Evolutionary conservation across 1,139 yeast species (phyloP).

Genomic region (Lodderomyces beijingensis): DNA sequence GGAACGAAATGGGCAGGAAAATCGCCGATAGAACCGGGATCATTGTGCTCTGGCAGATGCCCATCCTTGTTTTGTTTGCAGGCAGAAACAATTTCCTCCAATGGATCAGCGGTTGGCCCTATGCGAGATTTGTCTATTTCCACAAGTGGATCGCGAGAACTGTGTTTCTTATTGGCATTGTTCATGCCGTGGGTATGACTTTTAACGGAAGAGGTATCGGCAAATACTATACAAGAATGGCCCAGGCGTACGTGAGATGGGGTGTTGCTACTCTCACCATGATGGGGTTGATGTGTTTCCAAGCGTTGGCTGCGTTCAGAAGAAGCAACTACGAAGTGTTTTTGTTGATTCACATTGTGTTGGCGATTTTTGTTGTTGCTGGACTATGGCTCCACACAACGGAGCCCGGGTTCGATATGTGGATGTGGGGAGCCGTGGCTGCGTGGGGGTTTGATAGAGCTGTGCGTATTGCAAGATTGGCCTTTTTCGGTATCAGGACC

Average conservation of each 20-base stretch:
- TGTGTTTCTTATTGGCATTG: conserved; percentile 34
- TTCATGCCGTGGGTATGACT: conserved; percentile 52
- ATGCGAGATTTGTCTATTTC: conserved; percentile 54
- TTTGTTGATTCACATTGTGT: conserved; percentile 50
- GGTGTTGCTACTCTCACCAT: conserved; percentile 50
- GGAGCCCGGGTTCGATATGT: conserved; percentile 40
- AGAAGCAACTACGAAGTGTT: conserved; percentile 61
- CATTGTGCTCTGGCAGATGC: conserved; percentile 44
- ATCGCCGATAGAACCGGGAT: conserved; percentile 61
- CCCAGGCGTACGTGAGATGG: conserved; percentile 40
- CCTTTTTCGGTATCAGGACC: conserved; percentile 43
- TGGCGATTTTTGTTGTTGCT: conserved; percentile 53
- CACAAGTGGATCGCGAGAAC: conserved; percentile 66
- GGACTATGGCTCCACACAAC: conserved; percentile 59
- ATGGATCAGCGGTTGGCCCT: conserved; percentile 63
- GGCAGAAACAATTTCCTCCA: conserved; percentile 67
- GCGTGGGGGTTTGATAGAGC: conserved; percentile 63
- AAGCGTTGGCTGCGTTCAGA: conserved; percentile 52
- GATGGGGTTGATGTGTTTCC: conserved; percentile 36
- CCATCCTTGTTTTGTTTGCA: conserved; percentile 51
- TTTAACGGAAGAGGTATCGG: conserved; percentile 31
- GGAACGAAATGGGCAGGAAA: conserved; percentile 47
- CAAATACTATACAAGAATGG: conserved; percentile 34
- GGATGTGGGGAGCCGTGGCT: conserved; percentile 50
- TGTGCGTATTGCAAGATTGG: conserved; percentile 47